A percentile compares a stretch with the other conserved stretches of the same genome.
These are phyloP conservation scores for Sporothrix globosa DNA, from an alignment of 2,329 filamentous ascomycete species.

Conservation along the genomic window DNA sequence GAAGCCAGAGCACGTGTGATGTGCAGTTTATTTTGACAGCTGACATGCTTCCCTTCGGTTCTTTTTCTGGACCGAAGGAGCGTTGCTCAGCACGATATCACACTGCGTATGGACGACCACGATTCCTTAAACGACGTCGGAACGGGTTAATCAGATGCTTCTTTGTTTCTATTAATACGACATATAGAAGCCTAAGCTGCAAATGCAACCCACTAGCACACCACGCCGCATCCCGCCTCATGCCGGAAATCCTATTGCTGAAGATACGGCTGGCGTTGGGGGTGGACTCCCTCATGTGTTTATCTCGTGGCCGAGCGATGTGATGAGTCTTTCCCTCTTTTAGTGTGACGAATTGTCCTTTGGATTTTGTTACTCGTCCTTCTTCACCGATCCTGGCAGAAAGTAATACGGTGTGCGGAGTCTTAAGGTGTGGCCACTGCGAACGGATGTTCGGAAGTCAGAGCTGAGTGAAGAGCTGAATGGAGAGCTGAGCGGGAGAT, in stretches of 20 bases:
- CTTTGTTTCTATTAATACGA: constrained; percentile 5
- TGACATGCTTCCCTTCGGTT: neutral
- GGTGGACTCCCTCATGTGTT: neutral
- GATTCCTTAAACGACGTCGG: neutral
- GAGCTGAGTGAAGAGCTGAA: neutral
- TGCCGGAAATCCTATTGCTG: neutral
- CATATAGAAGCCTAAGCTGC: neutral
- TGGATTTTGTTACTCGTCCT: neutral
- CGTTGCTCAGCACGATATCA: constrained; percentile 4
- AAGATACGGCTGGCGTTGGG: constrained; percentile 6
- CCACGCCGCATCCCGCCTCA: neutral
- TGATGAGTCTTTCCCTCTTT: constrained; percentile 3
- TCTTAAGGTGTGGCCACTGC: neutral
- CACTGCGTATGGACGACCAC: neutral
- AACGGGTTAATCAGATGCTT: neutral
- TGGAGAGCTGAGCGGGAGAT: neutral
- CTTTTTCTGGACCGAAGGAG: neutral
- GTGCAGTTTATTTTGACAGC: constrained; percentile 13
- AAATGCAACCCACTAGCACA: neutral
- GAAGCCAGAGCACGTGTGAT: constrained; percentile 1
- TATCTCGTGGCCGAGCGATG: neutral
- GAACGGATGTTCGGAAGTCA: neutral
- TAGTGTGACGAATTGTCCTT: neutral
- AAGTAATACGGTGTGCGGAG: no score
- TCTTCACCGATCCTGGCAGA: neutral